phyloP scores from a whole-genome alignment of 257 asterid genomes.

The Jacaranda mimosifolia region DNA sequence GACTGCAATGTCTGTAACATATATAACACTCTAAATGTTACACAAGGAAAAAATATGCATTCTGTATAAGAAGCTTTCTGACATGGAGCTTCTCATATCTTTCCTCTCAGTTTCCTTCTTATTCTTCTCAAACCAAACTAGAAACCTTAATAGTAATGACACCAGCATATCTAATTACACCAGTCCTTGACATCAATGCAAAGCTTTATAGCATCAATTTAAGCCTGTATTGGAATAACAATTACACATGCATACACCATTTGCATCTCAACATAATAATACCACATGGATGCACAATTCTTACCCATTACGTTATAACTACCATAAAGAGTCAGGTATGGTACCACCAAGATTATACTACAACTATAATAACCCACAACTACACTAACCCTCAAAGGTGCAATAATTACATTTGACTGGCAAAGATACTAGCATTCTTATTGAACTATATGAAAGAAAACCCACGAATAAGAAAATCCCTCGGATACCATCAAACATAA shows the following conservation, averaged over 20 bases:
- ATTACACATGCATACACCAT: neutral
- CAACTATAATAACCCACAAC: neutral
- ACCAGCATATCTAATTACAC: neutral
- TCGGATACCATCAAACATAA: neutral
- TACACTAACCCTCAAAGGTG: neutral
- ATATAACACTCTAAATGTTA: neutral
- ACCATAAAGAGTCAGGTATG: neutral
- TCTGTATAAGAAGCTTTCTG: neutral
- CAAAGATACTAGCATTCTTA: neutral
- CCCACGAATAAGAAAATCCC: neutral
- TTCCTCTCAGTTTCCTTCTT: neutral
- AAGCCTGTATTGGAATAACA: slow-evolving; percentile 1
- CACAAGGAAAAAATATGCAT: neutral
- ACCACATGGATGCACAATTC: neutral
- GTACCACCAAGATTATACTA: neutral
- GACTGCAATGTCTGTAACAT: neutral
- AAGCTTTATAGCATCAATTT: slow-evolving; percentile 1
- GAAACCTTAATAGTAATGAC: neutral
- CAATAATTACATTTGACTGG: neutral
- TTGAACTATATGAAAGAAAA: neutral
- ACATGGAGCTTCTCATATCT: slow-evolving; percentile 3
- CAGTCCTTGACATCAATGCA: neutral
- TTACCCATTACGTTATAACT: slow-evolving; percentile 7
- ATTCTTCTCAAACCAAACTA: neutral
- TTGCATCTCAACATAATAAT: neutral